phyloP scores from a whole-genome alignment of 352 stramenopile species.

The Pilasporangium apinafurcum region DNA sequence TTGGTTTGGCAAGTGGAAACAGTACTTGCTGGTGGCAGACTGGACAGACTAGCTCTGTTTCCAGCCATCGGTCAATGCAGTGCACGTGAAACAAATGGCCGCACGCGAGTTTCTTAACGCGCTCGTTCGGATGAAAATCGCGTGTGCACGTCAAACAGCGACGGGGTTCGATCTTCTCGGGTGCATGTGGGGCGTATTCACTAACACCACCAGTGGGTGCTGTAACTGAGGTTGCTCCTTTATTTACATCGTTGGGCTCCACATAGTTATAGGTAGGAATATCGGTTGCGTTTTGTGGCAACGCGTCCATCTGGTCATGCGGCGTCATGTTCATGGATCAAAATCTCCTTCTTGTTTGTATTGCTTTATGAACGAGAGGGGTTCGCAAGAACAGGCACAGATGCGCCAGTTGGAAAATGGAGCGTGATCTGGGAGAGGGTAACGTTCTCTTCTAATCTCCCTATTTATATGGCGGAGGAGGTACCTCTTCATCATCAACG shows the following conservation, averaged over 20 bases:
- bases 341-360: no score
- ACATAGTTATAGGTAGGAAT: slow-evolving; percentile 6
- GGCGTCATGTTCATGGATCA: no score
- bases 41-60: slow-evolving; percentile 33
- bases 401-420: no score
- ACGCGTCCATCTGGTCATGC: no score
- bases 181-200: slow-evolving; percentile 10
- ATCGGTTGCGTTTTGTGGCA: slow-evolving; percentile 2
- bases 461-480: no score
- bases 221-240: not conserved
- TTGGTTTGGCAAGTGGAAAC: slow-evolving; percentile 28
- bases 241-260: not conserved
- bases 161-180: no score
- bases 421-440: no score
- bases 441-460: no score
- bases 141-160: slow-evolving; percentile 40
- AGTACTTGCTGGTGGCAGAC: slow-evolving; percentile 55
- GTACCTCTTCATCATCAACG: not conserved
- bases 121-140: slow-evolving; percentile 17
- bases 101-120: slow-evolving; percentile 52
- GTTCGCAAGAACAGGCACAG: no score
- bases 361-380: no score
- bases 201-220: not conserved
- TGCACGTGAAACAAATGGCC: slow-evolving; percentile 54
- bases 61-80: slow-evolving; percentile 54